Evolutionary conservation across 2,329 filamentous ascomycete genomes (phyloP).

Genomic region (Cercospora sp.): DNA sequence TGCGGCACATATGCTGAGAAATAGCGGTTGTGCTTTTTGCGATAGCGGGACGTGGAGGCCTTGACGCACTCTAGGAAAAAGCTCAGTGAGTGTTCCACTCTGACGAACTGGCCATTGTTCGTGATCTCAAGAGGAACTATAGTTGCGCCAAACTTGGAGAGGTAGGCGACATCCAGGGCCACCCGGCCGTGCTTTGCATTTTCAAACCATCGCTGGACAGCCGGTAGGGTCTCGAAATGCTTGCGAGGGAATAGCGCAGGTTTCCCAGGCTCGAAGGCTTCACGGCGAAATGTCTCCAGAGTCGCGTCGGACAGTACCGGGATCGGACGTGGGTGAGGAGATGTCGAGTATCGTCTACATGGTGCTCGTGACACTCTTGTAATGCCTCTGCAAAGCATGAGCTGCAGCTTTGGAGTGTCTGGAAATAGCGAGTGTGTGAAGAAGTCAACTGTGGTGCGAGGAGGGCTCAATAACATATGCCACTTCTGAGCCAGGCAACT

Average conservation of each 20-base stretch:
- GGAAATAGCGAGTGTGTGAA: not conserved
- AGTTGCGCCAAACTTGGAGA: conserved; percentile 49
- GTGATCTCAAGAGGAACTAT: conserved; percentile 63
- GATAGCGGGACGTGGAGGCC: conserved; percentile 28
- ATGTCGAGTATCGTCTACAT: conserved; percentile 22
- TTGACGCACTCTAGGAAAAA: conserved; percentile 61
- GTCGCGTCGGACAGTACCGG: conserved; percentile 30
- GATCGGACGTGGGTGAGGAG: conserved; percentile 22
- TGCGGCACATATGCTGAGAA: conserved; percentile 34
- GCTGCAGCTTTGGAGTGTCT: not conserved
- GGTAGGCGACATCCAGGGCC: conserved; percentile 46
- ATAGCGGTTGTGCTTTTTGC: conserved; percentile 27
- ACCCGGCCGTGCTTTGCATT: not conserved
- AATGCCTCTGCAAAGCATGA: conserved; percentile 23
- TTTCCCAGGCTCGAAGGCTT: conserved; percentile 54
- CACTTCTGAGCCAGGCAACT: not conserved
- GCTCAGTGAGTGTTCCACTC: conserved; percentile 61
- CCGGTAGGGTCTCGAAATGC: conserved; percentile 52
- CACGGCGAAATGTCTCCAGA: conserved; percentile 52
- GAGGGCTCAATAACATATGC: not conserved
- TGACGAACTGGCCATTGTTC: conserved; percentile 51
- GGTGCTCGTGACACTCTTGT: conserved; percentile 9
- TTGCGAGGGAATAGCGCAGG: conserved; percentile 55
- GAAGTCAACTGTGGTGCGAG: not conserved
- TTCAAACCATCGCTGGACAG: conserved; percentile 61